Evolutionary conservation across 129 eudicot genomes (phyloP).

Genomic region (Pulicaria dysenterica): DNA sequence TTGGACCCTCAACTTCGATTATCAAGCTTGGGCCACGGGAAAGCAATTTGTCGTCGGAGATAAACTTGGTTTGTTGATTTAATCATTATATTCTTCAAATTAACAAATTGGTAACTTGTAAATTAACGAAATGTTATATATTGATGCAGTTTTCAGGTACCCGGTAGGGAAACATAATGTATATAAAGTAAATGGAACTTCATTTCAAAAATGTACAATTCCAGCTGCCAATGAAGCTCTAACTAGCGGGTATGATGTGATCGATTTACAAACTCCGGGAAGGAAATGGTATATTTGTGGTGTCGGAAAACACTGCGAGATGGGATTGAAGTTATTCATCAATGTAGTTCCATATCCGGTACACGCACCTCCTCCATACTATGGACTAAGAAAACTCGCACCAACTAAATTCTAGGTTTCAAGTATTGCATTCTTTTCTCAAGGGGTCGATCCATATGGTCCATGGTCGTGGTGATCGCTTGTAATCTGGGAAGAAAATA

Average conservation of each 20-base stretch:
- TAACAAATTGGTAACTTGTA: not conserved
- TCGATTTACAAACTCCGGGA: constrained; percentile 33
- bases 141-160: constrained; percentile 43
- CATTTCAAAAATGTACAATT: constrained; percentile 25
- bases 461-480: not conserved
- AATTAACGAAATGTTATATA: not conserved
- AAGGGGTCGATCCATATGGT: not conserved
- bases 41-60: constrained; percentile 38
- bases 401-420: constrained; percentile 22
- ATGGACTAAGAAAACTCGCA: constrained; percentile 19
- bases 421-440: constrained; percentile 1
- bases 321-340: constrained; percentile 39
- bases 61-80: constrained; percentile 15
- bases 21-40: constrained; percentile 39
- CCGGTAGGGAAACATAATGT: constrained; percentile 41
- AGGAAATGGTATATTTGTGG: constrained; percentile 52
- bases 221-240: constrained; percentile 35
- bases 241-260: constrained; percentile 31
- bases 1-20: constrained; percentile 36
- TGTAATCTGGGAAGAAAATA: too few species aligned
- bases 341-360: constrained; percentile 30
- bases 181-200: constrained; percentile 32
- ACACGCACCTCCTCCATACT: constrained; percentile 33
- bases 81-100: not conserved
- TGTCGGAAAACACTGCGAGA: constrained; percentile 31